Conservation (phyloP, 202 grass and related monocot species). For the Eragrostis tef region DNA sequence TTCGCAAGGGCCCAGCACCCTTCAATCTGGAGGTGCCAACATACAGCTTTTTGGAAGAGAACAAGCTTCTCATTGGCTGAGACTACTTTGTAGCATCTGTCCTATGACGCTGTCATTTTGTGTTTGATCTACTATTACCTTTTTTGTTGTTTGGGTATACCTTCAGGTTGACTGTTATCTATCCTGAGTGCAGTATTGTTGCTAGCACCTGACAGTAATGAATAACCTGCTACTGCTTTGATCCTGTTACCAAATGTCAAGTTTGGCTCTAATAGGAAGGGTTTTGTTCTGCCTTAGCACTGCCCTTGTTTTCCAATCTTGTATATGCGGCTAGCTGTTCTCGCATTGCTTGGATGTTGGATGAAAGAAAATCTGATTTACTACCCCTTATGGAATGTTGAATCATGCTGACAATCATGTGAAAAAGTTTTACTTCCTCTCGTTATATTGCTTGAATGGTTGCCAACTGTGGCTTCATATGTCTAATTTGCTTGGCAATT, state of each 20-base stretch:
- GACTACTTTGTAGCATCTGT: slow-evolving; percentile 1
- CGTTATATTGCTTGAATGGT: not conserved
- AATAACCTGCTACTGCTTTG: slow-evolving; percentile 54
- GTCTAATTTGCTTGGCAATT: no score
- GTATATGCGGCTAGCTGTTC: not conserved
- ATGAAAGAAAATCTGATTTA: not conserved
- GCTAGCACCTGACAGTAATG: slow-evolving; percentile 45
- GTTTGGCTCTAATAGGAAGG: slow-evolving; percentile 25
- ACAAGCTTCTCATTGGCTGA: slow-evolving; percentile 81
- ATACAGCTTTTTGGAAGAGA: slow-evolving; percentile 74
- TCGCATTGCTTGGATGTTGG: not conserved
- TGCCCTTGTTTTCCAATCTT: not conserved
- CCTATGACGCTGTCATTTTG: not conserved
- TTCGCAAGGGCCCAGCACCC: slow-evolving; percentile 82
- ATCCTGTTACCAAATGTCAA: slow-evolving; percentile 41
- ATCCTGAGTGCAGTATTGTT: slow-evolving; percentile 41
- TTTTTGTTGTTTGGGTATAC: slow-evolving; percentile 46
- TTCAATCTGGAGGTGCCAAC: slow-evolving; percentile 85
- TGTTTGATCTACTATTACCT: slow-evolving; percentile 28
- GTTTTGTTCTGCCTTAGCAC: slow-evolving; percentile 40
- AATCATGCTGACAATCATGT: not conserved
- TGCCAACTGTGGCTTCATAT: not conserved
- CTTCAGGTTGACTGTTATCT: slow-evolving; percentile 17
- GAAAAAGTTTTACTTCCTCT: not conserved
- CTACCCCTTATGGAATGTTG: not conserved